phyloP scores from a whole-genome alignment of 495 filamentous ascomycete genomes.

The Tuber aestivum region DNA sequence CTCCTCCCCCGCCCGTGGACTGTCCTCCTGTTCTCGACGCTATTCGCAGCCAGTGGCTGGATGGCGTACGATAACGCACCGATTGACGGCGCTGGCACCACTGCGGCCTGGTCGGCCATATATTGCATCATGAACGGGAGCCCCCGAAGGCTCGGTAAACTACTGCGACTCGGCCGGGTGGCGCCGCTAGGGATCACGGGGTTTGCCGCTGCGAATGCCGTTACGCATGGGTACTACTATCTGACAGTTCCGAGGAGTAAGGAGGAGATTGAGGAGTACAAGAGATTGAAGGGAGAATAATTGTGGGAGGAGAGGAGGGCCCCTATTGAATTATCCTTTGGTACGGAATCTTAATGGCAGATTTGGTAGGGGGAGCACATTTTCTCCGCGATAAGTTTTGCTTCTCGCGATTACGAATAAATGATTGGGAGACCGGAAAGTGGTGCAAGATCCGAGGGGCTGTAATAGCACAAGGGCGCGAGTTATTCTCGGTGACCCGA shows the following conservation, averaged over 20 bases:
- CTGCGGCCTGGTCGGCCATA: constrained; percentile 76
- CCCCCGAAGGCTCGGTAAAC: constrained; percentile 52
- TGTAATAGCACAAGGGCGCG: not conserved
- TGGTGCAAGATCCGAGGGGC: not conserved
- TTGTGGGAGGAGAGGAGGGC: not conserved
- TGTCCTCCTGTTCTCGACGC: constrained; percentile 65
- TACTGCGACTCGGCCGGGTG: constrained; percentile 50
- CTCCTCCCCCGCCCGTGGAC: constrained; percentile 46
- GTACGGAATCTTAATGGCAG: not conserved
- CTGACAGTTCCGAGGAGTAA: constrained; percentile 24
- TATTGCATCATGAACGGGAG: constrained; percentile 70
- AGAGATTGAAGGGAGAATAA: not conserved
- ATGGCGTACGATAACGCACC: constrained; percentile 74
- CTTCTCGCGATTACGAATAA: not conserved
- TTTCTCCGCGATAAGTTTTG: not conserved
- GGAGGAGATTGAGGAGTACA: constrained; percentile 11
- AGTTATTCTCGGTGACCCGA: not conserved
- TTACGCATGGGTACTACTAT: constrained; percentile 43
- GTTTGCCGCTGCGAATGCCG: constrained; percentile 61
- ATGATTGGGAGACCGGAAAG: not conserved
- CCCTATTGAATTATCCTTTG: not conserved
- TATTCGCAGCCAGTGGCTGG: constrained; percentile 26
- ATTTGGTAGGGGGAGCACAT: not conserved
- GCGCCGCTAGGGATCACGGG: constrained; percentile 57
- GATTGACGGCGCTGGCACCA: constrained; percentile 75